A percentile compares a stretch with the other conserved stretches of the same genome.
Evolutionary conservation across 2,329 filamentous ascomycete genomes (phyloP).

Genomic region (Tolypocladium inflatum): DNA sequence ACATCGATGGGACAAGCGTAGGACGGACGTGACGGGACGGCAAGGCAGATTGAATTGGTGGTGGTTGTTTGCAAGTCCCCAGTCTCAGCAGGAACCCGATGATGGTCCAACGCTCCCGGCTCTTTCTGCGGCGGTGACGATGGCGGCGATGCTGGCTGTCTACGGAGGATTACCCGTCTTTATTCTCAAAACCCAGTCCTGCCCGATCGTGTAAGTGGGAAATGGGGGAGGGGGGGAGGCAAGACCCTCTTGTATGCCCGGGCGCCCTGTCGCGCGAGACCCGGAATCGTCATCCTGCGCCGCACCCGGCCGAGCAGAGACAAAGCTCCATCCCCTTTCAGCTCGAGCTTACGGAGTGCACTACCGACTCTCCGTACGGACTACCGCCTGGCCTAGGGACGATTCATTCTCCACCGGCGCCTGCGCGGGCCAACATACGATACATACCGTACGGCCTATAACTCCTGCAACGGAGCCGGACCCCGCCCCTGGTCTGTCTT

Average conservation of each 20-base stretch:
- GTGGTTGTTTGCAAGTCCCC: background rate
- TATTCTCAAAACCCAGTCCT: background rate
- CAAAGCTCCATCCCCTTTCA: background rate
- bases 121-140: background rate
- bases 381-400: background rate
- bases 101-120: background rate
- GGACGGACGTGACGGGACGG: background rate
- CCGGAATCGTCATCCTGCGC: conserved; percentile 2
- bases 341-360: background rate
- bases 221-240: background rate
- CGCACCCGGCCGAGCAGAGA: conserved; percentile 2
- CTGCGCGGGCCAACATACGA: background rate
- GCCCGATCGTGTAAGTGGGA: background rate
- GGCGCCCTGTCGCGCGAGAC: background rate
- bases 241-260: conserved; percentile 7
- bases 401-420: background rate
- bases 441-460: no score
- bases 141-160: background rate
- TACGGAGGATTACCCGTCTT: background rate
- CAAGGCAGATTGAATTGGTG: background rate
- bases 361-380: no score
- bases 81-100: background rate
- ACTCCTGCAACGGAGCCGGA: no score
- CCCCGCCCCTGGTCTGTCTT: background rate
- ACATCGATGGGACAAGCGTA: background rate